Conservation (phyloP, 2,329 filamentous ascomycete species). For the Cadophora sp. region DNA sequence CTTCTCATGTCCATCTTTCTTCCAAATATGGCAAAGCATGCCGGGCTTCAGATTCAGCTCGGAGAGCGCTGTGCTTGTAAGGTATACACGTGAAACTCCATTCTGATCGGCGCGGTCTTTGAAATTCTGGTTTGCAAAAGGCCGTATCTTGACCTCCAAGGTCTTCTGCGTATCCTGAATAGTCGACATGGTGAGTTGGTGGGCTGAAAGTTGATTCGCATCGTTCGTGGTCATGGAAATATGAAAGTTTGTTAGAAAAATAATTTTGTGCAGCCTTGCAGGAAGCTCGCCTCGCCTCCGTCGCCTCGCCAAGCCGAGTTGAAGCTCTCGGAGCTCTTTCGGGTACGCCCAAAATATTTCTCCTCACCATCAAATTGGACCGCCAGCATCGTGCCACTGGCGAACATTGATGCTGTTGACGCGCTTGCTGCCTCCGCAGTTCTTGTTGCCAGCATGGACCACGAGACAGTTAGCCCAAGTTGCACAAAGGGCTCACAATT, state of each 20-base stretch:
- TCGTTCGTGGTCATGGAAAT: constrained; percentile 20
- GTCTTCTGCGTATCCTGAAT: constrained; percentile 35
- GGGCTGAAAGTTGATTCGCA: constrained; percentile 19
- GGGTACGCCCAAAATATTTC: constrained; percentile 12
- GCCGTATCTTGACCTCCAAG: constrained; percentile 45
- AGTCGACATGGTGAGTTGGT: constrained; percentile 32
- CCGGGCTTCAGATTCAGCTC: constrained; percentile 61
- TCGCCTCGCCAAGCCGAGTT: constrained; percentile 20
- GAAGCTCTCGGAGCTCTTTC: constrained; percentile 7
- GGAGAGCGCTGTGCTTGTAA: constrained; percentile 53
- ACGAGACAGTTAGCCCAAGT: constrained; percentile 41
- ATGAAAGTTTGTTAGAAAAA: constrained; percentile 14
- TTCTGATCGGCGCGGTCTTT: constrained; percentile 43
- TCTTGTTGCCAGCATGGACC: constrained; percentile 50
- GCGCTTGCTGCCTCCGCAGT: constrained; percentile 50
- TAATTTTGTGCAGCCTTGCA: constrained; percentile 24
- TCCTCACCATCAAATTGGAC: constrained; percentile 9
- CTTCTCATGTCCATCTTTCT: constrained; percentile 41
- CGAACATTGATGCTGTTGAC: constrained; percentile 51
- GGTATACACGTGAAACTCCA: constrained; percentile 43
- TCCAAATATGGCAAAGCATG: constrained; percentile 61
- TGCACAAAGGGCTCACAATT: constrained; percentile 29
- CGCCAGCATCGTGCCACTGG: constrained; percentile 37
- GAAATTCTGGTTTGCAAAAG: constrained; percentile 35
- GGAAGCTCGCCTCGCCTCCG: constrained; percentile 13